These are phyloP conservation scores for Adenanthera pavonina DNA, from an alignment of 306 rosid species.

Conservation along the genomic window DNA sequence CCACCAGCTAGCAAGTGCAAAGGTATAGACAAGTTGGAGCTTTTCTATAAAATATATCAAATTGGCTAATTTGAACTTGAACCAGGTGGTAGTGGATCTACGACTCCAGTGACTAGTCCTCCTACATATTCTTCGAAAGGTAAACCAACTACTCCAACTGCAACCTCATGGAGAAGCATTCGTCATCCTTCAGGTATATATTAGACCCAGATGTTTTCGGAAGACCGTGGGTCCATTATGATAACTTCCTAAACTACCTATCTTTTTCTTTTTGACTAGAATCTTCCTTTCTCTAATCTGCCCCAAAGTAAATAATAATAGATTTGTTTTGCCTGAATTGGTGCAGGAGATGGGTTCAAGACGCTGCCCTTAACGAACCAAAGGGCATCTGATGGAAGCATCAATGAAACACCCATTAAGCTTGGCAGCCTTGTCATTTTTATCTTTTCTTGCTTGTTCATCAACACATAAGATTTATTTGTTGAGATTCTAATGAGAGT, in stretches of 20 bases:
- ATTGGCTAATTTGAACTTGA: background rate
- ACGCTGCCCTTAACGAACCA: background rate
- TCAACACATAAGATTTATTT: background rate
- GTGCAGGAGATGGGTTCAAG: conserved; percentile 7
- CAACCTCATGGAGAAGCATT: conserved; percentile 7
- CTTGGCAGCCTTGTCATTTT: background rate
- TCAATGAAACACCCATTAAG: background rate
- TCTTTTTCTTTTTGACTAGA: background rate
- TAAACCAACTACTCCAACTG: background rate
- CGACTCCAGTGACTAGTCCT: background rate
- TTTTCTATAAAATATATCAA: background rate
- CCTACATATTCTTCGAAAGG: conserved; percentile 13
- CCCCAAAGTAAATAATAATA: background rate
- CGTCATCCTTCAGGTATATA: conserved; percentile 22
- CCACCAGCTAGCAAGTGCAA: background rate
- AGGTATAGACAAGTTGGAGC: background rate
- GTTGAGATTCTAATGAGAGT: background rate
- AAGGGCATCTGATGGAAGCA: conserved; percentile 8
- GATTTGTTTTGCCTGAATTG: background rate
- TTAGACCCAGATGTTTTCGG: background rate
- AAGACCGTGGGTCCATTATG: background rate
- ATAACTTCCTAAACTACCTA: background rate
- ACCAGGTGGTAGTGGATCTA: conserved; percentile 3
- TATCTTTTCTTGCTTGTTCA: background rate
- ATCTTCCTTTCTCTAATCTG: background rate